Evolutionary conservation across 176 grass and related monocot genomes (phyloP), one percentile per base, ranked within the genome.

Genomic region (Chloris gayana): DNA sequence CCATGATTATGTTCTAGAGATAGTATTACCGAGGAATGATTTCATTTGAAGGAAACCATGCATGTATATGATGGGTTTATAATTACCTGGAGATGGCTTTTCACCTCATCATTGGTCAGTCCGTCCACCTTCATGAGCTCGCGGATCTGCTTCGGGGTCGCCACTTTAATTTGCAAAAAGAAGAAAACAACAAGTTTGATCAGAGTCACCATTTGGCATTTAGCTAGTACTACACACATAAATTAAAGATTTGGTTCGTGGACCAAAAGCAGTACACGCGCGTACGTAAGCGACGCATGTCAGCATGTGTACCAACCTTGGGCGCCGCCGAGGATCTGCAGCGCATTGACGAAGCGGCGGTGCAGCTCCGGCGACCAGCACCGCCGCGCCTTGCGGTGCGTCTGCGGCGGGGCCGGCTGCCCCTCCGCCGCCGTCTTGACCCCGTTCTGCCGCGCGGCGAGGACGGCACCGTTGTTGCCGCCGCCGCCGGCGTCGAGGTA

Each of bases 361-460:
- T 99, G 97, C 82, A 99, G 80, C 76, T 99, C 97, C 70, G 97
- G 97, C 51, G 97, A 99, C 97, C 97, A 99, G 80, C 97, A 99
- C 51, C 97, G 71, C 30, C 97, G 86, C 5, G 97, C 97, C 82
- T 99, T 99, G 31, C 97, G 54, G 79, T 96, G 91, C 0, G 97
- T 45, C 61, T 93, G 93, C 24, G 77, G 58, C 29, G 76, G 13
- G 25, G 77, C 53, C 9, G 68, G 49, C 49, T 85, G 84, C 37
- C 85, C 80, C 30, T 99, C 97, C 5, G 34, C 18, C 0, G 47
- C 57, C 72, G 83, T 70, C 64, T 78, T 85, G 31, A 39, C 86
- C 12, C 81, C 87, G 84, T 88, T 90, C 79, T 79, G 50, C 68
- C 83, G 81, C 30, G 69, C 35, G 62, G 62, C 42, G 7, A 42